These are phyloP conservation scores for Gynandropsis gynandra DNA, from an alignment of 345 rosid genomes.

Conservation along the genomic window DNA sequence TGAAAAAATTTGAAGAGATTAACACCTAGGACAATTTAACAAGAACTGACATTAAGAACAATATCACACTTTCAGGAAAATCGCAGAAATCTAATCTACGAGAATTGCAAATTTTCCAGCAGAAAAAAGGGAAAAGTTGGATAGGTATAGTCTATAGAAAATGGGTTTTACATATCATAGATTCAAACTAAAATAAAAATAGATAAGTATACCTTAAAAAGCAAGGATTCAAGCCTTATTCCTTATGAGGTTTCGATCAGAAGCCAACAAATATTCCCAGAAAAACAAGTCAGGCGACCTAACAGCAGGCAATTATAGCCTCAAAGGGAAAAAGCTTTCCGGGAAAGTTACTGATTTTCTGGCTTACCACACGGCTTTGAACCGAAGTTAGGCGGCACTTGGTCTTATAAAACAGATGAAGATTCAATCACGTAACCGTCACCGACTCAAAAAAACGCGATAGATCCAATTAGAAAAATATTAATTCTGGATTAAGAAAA, in stretches of 20 bases:
- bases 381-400: conserved; percentile 4
- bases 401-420: conserved; percentile 6
- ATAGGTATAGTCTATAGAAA: too few relatives aligned
- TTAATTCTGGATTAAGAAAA: too few relatives aligned
- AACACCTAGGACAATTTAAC: too few relatives aligned
- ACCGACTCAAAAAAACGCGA: conserved; percentile 19
- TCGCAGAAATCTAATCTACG: too few relatives aligned
- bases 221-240: conserved; percentile 3
- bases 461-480: too few relatives aligned
- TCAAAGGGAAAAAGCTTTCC: not conserved
- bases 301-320: not conserved
- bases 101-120: too few relatives aligned
- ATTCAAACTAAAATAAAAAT: too few relatives aligned
- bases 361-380: not conserved
- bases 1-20: too few relatives aligned
- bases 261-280: not conserved
- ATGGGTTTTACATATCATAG: too few relatives aligned
- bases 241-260: not conserved
- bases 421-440: conserved; percentile 26
- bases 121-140: too few relatives aligned
- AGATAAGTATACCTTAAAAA: not conserved
- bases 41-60: too few relatives aligned
- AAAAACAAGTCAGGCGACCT: not conserved
- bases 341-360: not conserved
- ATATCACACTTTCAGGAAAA: too few relatives aligned